phyloP scores from a whole-genome alignment of 805 yeast species.

The Debaryomyces tyrocola region DNA sequence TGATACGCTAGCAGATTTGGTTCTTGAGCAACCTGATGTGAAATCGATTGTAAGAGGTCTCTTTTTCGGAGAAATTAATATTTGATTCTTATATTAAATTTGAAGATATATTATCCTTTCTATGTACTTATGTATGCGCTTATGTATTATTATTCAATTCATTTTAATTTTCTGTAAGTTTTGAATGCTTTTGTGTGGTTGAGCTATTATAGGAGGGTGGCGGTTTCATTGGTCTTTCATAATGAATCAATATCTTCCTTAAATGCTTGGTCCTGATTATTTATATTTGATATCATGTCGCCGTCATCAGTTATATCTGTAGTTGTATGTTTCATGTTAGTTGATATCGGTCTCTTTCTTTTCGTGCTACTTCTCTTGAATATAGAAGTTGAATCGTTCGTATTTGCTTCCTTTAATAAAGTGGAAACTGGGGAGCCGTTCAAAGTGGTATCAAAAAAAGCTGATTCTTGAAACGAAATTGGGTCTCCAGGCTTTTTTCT shows the following conservation, averaged over 20 bases:
- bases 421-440: conserved; percentile 15
- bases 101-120: not conserved
- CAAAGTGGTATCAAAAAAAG: conserved; percentile 27
- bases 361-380: not conserved
- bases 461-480: conserved; percentile 33
- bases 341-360: not conserved
- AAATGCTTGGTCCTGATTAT: not conserved
- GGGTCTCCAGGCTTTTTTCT: conserved; percentile 36
- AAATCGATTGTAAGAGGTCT: conserved; percentile 59
- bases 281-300: not conserved
- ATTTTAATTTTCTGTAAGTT: conserved; percentile 1
- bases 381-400: not conserved
- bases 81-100: conserved; percentile 8
- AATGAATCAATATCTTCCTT: conserved; percentile 5
- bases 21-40: conserved; percentile 50
- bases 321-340: not conserved
- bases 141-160: not conserved
- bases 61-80: conserved; percentile 63
- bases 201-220: not conserved
- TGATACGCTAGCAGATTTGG: conserved; percentile 47
- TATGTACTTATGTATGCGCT: not conserved
- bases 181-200: not conserved
- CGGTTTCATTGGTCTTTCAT: conserved; percentile 3
- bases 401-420: not conserved
- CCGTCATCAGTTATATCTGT: too few species aligned